phyloP scores from a whole-genome alignment of 1,284 basidiomycete species.

The Microbotryomycetes sp. region DNA sequence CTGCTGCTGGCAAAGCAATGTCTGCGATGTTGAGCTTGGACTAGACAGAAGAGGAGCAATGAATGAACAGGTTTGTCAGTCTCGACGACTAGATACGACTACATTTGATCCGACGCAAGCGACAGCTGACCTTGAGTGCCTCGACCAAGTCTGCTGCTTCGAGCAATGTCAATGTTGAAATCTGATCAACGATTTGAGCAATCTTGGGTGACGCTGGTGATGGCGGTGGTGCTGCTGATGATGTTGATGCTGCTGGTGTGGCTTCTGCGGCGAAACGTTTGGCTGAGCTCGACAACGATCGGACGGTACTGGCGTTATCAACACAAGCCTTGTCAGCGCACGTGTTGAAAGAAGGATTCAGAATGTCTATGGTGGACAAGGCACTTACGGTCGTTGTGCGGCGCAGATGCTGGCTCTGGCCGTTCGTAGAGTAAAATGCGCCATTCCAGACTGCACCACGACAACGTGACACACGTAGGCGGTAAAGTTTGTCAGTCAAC shows the following conservation, averaged over 20 bases:
- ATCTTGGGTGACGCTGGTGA: constrained; percentile 54
- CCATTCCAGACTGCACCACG: not conserved
- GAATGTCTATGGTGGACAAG: too few species aligned
- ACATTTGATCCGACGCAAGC: not conserved
- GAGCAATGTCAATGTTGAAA: constrained; percentile 79
- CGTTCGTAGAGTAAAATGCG: not conserved
- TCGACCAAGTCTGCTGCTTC: constrained; percentile 96
- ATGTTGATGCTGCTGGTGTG: constrained; percentile 3
- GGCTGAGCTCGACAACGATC: not conserved
- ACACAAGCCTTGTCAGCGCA: too few species aligned
- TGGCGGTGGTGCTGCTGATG: constrained; percentile 14
- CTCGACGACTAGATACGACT: not conserved
- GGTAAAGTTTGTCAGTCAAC: too few species aligned
- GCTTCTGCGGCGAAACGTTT: not conserved
- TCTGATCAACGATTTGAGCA: constrained; percentile 82
- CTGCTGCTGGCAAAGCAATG: constrained; percentile 82
- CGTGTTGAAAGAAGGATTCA: too few species aligned
- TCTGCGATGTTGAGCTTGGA: constrained; percentile 94
- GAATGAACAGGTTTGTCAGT: not conserved
- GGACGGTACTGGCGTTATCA: too few species aligned
- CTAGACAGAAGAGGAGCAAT: constrained; percentile 48
- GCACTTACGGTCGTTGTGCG: not conserved
- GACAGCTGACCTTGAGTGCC: constrained; percentile 65
- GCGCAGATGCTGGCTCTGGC: not conserved
- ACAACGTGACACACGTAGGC: not conserved